Evolutionary conservation across 1,284 basidiomycete species (phyloP).

Genomic region (Mycosarcoma mackinlayi): DNA sequence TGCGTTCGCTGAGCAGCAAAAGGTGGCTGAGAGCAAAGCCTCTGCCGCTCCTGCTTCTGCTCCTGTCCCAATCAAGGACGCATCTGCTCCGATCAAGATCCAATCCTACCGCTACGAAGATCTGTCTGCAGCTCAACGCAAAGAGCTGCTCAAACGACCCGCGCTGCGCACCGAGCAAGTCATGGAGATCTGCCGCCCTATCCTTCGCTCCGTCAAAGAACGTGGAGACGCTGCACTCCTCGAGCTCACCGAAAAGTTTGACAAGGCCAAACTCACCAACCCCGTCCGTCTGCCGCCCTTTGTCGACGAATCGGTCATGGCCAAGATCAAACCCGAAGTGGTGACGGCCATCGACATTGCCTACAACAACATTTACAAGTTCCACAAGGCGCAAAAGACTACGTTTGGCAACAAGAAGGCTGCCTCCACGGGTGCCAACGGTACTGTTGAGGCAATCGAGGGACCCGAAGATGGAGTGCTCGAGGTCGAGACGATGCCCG

Average conservation of each 20-base stretch:
- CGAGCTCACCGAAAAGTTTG: constrained; percentile 92
- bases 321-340: constrained; percentile 70
- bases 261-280: constrained; percentile 78
- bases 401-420: constrained; percentile 72
- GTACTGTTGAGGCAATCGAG: constrained; percentile 59
- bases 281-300: constrained; percentile 61
- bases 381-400: constrained; percentile 68
- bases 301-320: constrained; percentile 71
- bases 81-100: constrained; percentile 71
- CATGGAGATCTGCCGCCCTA: constrained; percentile 93
- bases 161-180: constrained; percentile 93
- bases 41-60: constrained; percentile 21
- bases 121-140: constrained; percentile 74
- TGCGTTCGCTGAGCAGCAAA: constrained; percentile 74
- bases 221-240: constrained; percentile 88
- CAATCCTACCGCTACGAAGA: constrained; percentile 55
- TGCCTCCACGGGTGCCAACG: constrained; percentile 22
- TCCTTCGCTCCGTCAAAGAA: constrained; percentile 85
- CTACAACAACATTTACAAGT: constrained; percentile 83
- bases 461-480: constrained; percentile 75
- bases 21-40: constrained; percentile 60
- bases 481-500: constrained; percentile 95
- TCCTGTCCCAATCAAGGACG: constrained; percentile 56
- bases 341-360: constrained; percentile 88
- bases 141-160: constrained; percentile 83